These are phyloP conservation scores for Cicer cuneatum DNA, from an alignment of 306 rosid genomes.

Conservation along the genomic window DNA sequence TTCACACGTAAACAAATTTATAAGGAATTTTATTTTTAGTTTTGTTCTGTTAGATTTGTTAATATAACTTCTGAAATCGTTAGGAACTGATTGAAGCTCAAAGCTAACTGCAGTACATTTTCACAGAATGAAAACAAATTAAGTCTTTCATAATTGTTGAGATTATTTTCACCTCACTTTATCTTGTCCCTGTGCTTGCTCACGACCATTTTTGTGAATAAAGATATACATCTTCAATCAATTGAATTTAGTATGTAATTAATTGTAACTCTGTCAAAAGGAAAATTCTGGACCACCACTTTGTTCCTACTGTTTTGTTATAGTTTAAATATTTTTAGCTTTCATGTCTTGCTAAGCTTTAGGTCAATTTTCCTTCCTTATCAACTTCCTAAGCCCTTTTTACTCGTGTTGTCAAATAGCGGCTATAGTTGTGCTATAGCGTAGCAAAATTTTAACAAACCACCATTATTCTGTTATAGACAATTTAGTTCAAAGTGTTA, in stretches of 20 bases:
- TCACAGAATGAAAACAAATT: neutral
- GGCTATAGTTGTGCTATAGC: too few species aligned
- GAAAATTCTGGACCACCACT: neutral
- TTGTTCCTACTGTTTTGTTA: neutral
- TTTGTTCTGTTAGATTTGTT: too few species aligned
- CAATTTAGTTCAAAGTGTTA: too few species aligned
- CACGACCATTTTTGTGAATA: neutral
- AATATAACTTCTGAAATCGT: too few species aligned
- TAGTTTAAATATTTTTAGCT: neutral
- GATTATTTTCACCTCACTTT: neutral
- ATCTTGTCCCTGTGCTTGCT: neutral
- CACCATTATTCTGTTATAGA: too few species aligned
- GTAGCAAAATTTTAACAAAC: too few species aligned
- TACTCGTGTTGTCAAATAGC: neutral
- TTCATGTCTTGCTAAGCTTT: slow-evolving; percentile 26
- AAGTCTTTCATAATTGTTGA: neutral
- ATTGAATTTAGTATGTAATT: slow-evolving; percentile 1
- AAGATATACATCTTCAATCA: neutral
- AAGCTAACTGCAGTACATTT: neutral
- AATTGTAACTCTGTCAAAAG: neutral
- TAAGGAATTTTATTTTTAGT: neutral
- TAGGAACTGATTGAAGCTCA: neutral
- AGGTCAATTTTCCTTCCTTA: neutral
- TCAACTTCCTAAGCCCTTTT: neutral
- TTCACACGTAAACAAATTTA: too few species aligned